These are phyloP conservation scores for Rugonectria rugulosa DNA, from an alignment of 2,329 filamentous ascomycete species.

Conservation along the genomic window DNA sequence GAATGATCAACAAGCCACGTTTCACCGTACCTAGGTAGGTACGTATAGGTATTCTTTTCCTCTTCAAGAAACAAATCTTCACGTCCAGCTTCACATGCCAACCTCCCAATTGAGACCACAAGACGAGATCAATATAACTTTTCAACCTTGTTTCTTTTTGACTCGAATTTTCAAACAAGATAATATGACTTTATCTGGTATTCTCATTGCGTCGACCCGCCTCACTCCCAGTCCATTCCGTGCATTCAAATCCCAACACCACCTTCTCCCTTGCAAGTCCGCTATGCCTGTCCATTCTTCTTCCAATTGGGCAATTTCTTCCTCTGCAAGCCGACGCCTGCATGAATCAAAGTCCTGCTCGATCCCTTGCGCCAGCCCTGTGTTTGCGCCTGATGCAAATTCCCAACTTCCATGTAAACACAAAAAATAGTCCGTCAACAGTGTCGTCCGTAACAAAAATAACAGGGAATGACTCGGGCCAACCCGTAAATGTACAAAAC, in stretches of 20 bases:
- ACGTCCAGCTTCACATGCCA: too few species aligned
- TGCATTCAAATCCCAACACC: constrained; percentile 40
- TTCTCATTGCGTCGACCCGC: constrained; percentile 29
- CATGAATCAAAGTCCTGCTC: constrained; percentile 46
- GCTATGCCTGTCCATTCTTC: constrained; percentile 35
- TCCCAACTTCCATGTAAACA: constrained; percentile 23
- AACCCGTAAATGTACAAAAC: constrained; percentile 26
- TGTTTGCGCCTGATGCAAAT: constrained; percentile 34
- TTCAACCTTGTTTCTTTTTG: constrained; percentile 9
- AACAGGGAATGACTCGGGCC: constrained; percentile 22
- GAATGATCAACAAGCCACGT: too few species aligned
- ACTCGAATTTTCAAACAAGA: constrained; percentile 24
- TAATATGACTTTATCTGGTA: constrained; percentile 27
- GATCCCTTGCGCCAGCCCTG: constrained; percentile 35
- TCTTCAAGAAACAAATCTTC: too few species aligned
- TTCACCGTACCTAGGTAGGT: too few species aligned
- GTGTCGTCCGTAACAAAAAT: constrained; percentile 22
- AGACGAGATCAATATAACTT: too few species aligned
- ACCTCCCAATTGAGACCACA: too few species aligned
- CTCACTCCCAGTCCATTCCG: constrained; percentile 35
- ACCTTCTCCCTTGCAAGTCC: constrained; percentile 24
- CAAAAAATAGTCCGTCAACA: constrained; percentile 20
- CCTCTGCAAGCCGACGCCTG: constrained; percentile 28
- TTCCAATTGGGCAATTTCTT: constrained; percentile 29
- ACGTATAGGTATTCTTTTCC: too few species aligned